Evolutionary conservation across 192 early-diverging fungal species (phyloP), one percentile per base, ranked within the genome.

Genomic region (Glomus cerebriforme): DNA sequence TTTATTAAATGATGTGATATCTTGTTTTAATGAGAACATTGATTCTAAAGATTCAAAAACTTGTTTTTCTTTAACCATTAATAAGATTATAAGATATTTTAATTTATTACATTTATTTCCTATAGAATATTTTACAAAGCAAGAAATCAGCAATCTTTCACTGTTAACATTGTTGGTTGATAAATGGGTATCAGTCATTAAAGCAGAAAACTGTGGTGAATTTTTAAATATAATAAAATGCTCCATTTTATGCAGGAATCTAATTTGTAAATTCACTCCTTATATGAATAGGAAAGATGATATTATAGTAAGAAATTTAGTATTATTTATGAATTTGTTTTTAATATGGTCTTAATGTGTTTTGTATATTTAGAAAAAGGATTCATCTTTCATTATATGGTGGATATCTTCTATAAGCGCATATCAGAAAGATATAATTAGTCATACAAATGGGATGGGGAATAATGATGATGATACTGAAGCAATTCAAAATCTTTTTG

Each of bases 61-160:
- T 68, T 24, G 22, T n/a, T 22, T 71, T 27, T 29, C 22, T 27
- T 24, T n/a, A 27, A 45, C 43, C 26, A 71, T 45, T 13, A 15
- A 71, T 4, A 71, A 47, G 26, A 19, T 71, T 29, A 12, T 15
- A 29, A 24, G 13, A 29, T 27, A 29, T 59, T 5, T 74, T 22
- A 59, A 9, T 32, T 34, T 74, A 10, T 13, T 64, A 7, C 59
- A 37, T 29, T 31, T 76, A 43, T 64, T 76, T 45, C 35, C 74
- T 7, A 45, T 35, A 8, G 74, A 76, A 76, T 76, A 76, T 45
- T 76, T 76, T 29, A 34, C 62, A 43, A 64, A 64, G 63, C 7
- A 34, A 24, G 74, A 76, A 76, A 31, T 37, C 8, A 37, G 31
- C 29, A 17, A 19, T 60, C n/a, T 76, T 43, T 43, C 35, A 12